Percentiles rank a stretch among this genome's conserved stretches.
These are phyloP conservation scores for Scutellaria baicalensis DNA, from an alignment of 257 asterid genomes.

Conservation along the genomic window DNA sequence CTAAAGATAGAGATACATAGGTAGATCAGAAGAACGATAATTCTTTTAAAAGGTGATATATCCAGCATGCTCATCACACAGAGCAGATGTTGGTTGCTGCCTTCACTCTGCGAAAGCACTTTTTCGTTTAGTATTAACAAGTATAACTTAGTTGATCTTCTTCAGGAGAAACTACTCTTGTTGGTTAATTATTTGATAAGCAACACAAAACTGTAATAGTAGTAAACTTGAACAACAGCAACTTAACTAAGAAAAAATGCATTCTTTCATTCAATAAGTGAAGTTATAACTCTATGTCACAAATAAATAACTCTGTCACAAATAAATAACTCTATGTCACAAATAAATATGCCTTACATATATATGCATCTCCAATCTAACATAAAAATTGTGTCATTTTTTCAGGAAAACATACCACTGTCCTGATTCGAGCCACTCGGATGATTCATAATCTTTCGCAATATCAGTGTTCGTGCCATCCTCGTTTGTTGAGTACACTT, in stretches of 20 bases:
- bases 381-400: background rate
- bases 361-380: background rate
- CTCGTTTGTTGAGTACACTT: conserved; percentile 58
- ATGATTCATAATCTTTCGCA: conserved; percentile 50
- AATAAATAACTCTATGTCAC: background rate
- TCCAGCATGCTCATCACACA: background rate
- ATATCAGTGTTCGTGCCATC: conserved; percentile 57
- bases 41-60: background rate
- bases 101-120: conserved; percentile 2
- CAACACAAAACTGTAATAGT: background rate
- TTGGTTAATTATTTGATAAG: background rate
- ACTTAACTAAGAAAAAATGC: background rate
- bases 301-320: too few species aligned
- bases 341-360: background rate
- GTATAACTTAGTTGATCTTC: background rate
- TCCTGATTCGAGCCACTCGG: conserved; percentile 38
- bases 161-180: background rate
- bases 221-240: background rate
- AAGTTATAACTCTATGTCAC: background rate
- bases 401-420: conserved; percentile 39
- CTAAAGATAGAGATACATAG: background rate
- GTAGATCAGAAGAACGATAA: background rate
- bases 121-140: background rate
- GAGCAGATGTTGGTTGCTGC: background rate
- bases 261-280: background rate